Base-by-base conservation (phyloP, 441 rosid species). In the Erodium moschatum region DNA sequence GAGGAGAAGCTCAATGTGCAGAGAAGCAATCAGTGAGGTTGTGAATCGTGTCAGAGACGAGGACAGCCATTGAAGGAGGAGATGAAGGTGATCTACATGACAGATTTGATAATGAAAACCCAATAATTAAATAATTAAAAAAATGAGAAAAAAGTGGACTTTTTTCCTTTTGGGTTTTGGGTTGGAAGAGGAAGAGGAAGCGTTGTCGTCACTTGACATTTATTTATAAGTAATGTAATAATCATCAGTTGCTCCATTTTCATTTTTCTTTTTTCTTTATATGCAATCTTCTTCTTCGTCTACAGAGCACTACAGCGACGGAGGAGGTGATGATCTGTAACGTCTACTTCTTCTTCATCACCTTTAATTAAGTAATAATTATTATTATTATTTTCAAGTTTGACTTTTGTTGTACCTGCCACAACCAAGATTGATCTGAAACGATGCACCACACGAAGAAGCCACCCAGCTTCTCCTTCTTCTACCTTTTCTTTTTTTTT, bases 11-110 rank as follows among this genome's bases (percentile, higher is more conserved):
- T 54, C 24, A 54, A 54, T 54, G 10, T 6, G 19, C 21, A 54
- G 61, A 54, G 61, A 18, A 54, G 61, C 61, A 54, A 54, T 54
- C 61, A 54, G 61, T 54, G 61, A 18, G 19, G 61, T 16, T 54
- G 61, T 16, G 61, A 54, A 18, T 16, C 20, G 20, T 16, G 61
- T 16, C 9, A 44, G 50, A 54, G 61, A 52, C 60, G 60, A 52
- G 15, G 60, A 52, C 60, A 52, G 60, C 20, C 60, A 52, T 52
- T 15, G 60, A 16, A 52, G 60, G 60, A 52, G 60, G 20, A 44
- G 50, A 10, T 1, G 50, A n/a, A 44, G 50, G 50, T 33, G 38
- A 33, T 33, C 3, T 33, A 33, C 38, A 33, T 44, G 50, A 44
- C 50, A n/a, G 60, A 52, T 52, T n/a, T 16, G 60, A 52, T n/a